Evolutionary conservation across 1,284 basidiomycete species (phyloP).

Genomic region (Papiliotrema flavescens): DNA sequence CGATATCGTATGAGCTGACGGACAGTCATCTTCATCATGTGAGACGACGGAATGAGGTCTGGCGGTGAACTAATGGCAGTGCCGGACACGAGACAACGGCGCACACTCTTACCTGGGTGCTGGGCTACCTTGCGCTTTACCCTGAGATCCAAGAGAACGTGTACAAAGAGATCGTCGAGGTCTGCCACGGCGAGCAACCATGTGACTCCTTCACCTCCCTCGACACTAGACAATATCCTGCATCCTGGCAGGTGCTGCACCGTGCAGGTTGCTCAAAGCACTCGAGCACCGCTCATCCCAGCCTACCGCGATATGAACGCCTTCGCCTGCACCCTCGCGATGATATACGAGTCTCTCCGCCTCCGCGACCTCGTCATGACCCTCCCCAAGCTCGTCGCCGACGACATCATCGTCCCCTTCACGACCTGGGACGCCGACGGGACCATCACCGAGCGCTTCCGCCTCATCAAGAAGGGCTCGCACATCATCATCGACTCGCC

Average conservation of each 20-base stretch:
- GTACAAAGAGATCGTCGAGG: conserved; percentile 54
- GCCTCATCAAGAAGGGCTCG: conserved; percentile 19
- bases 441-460: conserved; percentile 11
- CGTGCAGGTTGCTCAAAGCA: too few relatives aligned
- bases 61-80: background rate
- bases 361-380: conserved; percentile 59
- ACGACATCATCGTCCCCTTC: conserved; percentile 30
- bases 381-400: conserved; percentile 48
- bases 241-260: too few relatives aligned
- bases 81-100: conserved; percentile 53
- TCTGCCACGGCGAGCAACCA: conserved; percentile 50
- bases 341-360: conserved; percentile 60
- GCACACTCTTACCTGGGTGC: conserved; percentile 58
- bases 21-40: conserved; percentile 25
- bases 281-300: background rate
- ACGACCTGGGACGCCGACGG: conserved; percentile 21
- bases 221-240: too few relatives aligned
- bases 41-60: background rate
- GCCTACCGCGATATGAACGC: conserved; percentile 56
- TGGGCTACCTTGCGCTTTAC: conserved; percentile 57
- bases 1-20: background rate
- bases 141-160: conserved; percentile 62
- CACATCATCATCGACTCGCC: conserved; percentile 22
- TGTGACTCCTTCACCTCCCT: too few relatives aligned
- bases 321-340: conserved; percentile 50